Percentiles rank a stretch among this genome's conserved stretches.
phyloP scores from a whole-genome alignment of 805 yeast genomes.

The Brettanomyces sp. region DNA sequence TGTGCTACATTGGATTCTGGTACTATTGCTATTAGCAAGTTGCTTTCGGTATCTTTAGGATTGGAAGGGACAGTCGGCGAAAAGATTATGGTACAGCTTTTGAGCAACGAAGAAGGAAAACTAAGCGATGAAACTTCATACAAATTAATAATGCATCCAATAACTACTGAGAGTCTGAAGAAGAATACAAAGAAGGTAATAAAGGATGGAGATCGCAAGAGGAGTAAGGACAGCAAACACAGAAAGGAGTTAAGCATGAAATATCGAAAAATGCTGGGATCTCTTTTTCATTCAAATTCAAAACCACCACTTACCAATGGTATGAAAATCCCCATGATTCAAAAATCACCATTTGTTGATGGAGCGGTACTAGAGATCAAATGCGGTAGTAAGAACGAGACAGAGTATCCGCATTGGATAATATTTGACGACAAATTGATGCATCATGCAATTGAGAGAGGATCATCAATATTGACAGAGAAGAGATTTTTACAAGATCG shows the following conservation, averaged over 20 bases:
- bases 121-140: background rate
- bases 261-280: background rate
- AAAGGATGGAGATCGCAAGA: conserved; percentile 19
- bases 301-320: conserved; percentile 36
- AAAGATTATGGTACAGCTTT: conserved; percentile 38
- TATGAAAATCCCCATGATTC: conserved; percentile 43
- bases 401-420: conserved; percentile 4
- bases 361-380: too few species aligned
- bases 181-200: background rate
- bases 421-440: background rate
- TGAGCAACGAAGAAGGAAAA: background rate
- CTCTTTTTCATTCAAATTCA: too few species aligned
- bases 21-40: conserved; percentile 43
- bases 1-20: conserved; percentile 25
- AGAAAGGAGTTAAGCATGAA: conserved; percentile 5
- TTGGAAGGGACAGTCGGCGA: conserved; percentile 42
- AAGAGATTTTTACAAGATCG: conserved; percentile 28
- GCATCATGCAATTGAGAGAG: conserved; percentile 31
- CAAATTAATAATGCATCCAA: conserved; percentile 39
- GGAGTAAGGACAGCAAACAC: conserved; percentile 14
- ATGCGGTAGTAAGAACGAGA: background rate
- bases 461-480: conserved; percentile 37
- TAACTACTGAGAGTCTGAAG: conserved; percentile 29
- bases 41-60: conserved; percentile 49
- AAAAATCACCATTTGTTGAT: conserved; percentile 30